Base-by-base conservation (phyloP, 2,329 filamentous ascomycete species). In the Cladosporium sp. region DNA sequence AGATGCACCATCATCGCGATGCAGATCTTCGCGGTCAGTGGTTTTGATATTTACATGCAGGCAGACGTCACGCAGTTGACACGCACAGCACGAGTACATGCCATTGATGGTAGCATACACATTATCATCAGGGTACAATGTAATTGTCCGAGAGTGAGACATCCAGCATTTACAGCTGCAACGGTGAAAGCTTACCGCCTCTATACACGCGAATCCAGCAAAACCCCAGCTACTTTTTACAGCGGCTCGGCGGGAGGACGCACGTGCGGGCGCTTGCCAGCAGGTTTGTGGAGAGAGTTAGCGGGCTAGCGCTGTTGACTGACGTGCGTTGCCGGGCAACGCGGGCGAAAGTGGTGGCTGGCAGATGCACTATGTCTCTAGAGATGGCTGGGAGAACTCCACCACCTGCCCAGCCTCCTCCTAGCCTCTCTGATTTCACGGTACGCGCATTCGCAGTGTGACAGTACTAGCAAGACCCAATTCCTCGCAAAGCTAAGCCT, bases 401-500 rank as follows among this genome's bases (percentile, higher is more conserved):
- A 34, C 30, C 30, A 12, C 7, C 30, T 34, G 9, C 30, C 54
- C 54, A 56, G 42, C 54, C 54, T 49, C 54, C 34, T 49, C 42
- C 20, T 22, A 56, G 36, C 54, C 54, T 49, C 42, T 49, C 42
- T 17, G 20, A 56, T 56, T 56, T 56, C 30, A 6, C 34, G 30
- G 28, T 34, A 20, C 42, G 42, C 54, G 47, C 34, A 20, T 42
- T 56, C 54, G 36, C 54, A 12, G 8, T 19, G 19, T 39, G 54
- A 28, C 42, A 15, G 34, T 56, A 56, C 54, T 56, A 56, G 54
- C 54, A 56, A 56, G 47, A 12, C 38, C 34, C 19, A 49, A 25
- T n/a, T 49, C 54, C 42, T 47, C 49, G 17, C 42, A 43, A 52
- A 56, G 54, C 54, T 56, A 56, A 56, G 54, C 54, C 51, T 43